These are phyloP conservation scores for Populus pruinosa DNA, from an alignment of 345 rosid genomes.

Conservation along the genomic window DNA sequence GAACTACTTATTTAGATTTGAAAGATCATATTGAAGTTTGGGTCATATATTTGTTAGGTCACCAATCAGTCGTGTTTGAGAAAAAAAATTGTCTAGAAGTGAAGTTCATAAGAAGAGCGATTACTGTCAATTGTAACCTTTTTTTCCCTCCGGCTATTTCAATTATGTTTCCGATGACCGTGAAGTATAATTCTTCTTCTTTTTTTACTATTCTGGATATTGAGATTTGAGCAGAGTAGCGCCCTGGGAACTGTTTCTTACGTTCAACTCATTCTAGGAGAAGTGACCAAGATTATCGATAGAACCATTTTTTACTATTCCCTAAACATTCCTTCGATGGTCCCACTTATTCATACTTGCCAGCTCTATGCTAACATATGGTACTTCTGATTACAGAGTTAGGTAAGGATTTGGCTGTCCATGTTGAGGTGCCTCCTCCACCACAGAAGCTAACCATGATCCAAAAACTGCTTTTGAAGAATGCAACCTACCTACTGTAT, in stretches of 20 bases:
- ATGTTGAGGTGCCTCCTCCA: constrained; percentile 1
- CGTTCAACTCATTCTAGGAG: neutral
- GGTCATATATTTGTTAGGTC: no score
- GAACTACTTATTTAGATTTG: no score
- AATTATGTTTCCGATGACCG: neutral
- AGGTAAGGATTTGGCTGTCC: constrained; percentile 20
- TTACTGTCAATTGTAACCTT: neutral
- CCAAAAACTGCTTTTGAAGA: neutral
- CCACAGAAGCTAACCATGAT: neutral
- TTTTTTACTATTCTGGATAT: neutral
- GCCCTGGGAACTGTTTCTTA: neutral
- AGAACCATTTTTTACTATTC: neutral
- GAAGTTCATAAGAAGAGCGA: no score
- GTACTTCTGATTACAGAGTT: constrained; percentile 10
- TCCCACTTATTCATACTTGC: neutral
- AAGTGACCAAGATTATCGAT: neutral
- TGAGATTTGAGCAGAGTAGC: neutral
- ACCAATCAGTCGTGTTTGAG: neutral
- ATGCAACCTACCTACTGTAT: neutral
- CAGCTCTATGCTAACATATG: neutral
- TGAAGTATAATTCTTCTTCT: neutral
- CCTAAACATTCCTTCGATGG: neutral
- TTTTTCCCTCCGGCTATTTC: neutral
- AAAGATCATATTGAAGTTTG: no score
- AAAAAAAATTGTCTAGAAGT: neutral